These are phyloP conservation scores for Lepidium campestre DNA, from an alignment of 441 rosid genomes.

Conservation along the genomic window DNA sequence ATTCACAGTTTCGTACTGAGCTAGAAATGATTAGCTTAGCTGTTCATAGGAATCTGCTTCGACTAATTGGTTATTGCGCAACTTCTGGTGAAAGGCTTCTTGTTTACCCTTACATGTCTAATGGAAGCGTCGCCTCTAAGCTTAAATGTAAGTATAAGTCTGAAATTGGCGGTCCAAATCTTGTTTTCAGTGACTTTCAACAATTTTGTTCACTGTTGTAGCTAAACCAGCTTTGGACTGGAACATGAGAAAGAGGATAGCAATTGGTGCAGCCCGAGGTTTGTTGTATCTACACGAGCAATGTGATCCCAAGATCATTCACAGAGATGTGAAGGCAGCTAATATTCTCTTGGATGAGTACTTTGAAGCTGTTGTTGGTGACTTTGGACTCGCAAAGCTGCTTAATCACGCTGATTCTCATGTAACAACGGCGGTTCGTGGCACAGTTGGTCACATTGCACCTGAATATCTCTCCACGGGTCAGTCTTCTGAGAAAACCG, in stretches of 20 bases:
- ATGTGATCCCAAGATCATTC: conserved; percentile 90
- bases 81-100: conserved; percentile 69
- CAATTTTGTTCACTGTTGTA: conserved; percentile 18
- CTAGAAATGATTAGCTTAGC: conserved; percentile 94
- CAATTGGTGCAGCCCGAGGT: conserved; percentile 86
- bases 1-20: conserved; percentile 80
- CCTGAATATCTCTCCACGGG: conserved; percentile 92
- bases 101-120: conserved; percentile 86
- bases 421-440: conserved; percentile 90
- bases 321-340: conserved; percentile 92
- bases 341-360: conserved; percentile 76
- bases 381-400: conserved; percentile 90
- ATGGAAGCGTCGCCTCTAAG: conserved; percentile 88
- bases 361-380: conserved; percentile 83
- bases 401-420: conserved; percentile 87
- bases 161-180: neutral
- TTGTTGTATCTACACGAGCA: conserved; percentile 86
- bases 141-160: conserved; percentile 58
- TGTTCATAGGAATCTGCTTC: conserved; percentile 74
- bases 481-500: conserved; percentile 91
- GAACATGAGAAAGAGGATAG: conserved; percentile 82
- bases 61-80: conserved; percentile 73
- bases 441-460: conserved; percentile 92
- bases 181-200: neutral
- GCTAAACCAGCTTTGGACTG: conserved; percentile 80